phyloP scores from a whole-genome alignment of 2,329 filamentous ascomycete species.

The Neonectria ditissima region DNA sequence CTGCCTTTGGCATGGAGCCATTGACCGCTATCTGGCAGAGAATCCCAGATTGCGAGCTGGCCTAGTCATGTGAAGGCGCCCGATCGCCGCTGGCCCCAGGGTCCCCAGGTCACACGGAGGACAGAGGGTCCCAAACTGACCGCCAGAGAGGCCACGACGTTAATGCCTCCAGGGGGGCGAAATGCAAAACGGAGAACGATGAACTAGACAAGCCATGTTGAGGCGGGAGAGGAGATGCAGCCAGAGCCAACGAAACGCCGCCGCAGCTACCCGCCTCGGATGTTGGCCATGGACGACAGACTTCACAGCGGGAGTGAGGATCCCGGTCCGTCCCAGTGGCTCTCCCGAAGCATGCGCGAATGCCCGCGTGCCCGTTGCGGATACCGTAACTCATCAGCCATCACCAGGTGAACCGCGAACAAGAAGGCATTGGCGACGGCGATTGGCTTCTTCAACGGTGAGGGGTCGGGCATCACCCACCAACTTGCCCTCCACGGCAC shows the following conservation, averaged over 20 bases:
- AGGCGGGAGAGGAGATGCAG: constrained; percentile 30
- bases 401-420: constrained; percentile 8
- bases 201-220: constrained; percentile 29
- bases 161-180: constrained; percentile 35
- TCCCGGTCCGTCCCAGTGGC: constrained; percentile 48
- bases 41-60: constrained; percentile 23
- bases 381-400: constrained; percentile 14
- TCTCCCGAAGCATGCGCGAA: constrained; percentile 29
- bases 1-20: constrained; percentile 26
- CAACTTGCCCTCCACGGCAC: constrained; percentile 22
- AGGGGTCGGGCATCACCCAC: constrained; percentile 27
- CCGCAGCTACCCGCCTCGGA: constrained; percentile 35
- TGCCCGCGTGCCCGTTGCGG: constrained; percentile 22
- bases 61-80: constrained; percentile 40
- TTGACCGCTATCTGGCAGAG: constrained; percentile 27
- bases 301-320: constrained; percentile 16
- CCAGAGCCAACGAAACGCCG: constrained; percentile 39
- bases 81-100: constrained; percentile 30
- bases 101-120: constrained; percentile 41
- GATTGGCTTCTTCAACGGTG: constrained; percentile 37
- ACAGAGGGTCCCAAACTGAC: constrained; percentile 35
- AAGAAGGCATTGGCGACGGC: constrained; percentile 26
- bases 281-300: constrained; percentile 20
- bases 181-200: constrained; percentile 22
- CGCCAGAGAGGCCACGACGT: constrained; percentile 37